These are phyloP conservation scores for Setaria viridis DNA, from an alignment of 202 grass and related monocot species.

Conservation along the genomic window DNA sequence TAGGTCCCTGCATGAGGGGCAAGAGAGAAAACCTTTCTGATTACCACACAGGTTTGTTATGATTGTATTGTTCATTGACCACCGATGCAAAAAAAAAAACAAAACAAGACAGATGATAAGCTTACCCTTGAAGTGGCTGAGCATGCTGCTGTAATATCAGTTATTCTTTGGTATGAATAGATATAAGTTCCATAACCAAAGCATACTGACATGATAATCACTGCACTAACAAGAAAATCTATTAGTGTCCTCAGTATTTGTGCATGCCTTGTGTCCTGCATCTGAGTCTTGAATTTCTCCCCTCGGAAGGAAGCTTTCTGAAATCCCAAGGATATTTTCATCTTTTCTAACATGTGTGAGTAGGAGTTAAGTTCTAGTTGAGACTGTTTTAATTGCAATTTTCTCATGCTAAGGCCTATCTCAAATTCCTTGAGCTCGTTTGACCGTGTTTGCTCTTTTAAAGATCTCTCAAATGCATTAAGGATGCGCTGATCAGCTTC, in stretches of 20 bases:
- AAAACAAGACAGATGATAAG: background rate
- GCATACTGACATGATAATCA: slow-evolving; percentile 80
- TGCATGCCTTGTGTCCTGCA: slow-evolving; percentile 69
- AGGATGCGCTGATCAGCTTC: slow-evolving; percentile 54
- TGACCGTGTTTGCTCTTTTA: slow-evolving; percentile 73
- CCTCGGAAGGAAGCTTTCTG: slow-evolving; percentile 86
- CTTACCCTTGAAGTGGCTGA: slow-evolving; percentile 59
- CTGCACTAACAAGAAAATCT: slow-evolving; percentile 80
- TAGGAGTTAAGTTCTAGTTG: slow-evolving; percentile 74
- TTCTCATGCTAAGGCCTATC: slow-evolving; percentile 78
- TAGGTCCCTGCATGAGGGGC: slow-evolving; percentile 60
- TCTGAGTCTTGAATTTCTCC: slow-evolving; percentile 81
- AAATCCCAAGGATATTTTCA: slow-evolving; percentile 83
- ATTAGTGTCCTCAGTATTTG: slow-evolving; percentile 74
- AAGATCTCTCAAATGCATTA: slow-evolving; percentile 75
- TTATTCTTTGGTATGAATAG: slow-evolving; percentile 84
- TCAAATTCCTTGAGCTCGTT: slow-evolving; percentile 93
- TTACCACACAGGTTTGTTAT: slow-evolving; percentile 17
- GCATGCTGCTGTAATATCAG: slow-evolving; percentile 72
- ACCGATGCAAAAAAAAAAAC: background rate
- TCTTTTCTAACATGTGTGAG: slow-evolving; percentile 72
- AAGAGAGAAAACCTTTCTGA: background rate
- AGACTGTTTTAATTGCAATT: slow-evolving; percentile 80
- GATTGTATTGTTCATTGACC: background rate
- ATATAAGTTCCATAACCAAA: slow-evolving; percentile 80